These are phyloP conservation scores for Tricholoma sp. DNA, from an alignment of 768 basidiomycete genomes.

Conservation along the genomic window DNA sequence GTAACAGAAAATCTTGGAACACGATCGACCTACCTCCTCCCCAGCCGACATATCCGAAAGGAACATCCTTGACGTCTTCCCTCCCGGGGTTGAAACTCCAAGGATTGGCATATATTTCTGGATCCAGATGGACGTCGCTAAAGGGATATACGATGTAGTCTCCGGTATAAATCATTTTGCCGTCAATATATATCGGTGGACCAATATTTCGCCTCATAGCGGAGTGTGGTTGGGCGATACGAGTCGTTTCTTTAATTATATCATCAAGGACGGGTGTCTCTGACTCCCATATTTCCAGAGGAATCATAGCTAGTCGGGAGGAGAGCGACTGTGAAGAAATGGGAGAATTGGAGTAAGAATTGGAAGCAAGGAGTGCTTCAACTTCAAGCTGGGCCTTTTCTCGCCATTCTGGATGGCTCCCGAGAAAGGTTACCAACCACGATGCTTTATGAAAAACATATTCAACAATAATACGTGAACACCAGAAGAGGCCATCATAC, in stretches of 20 bases:
- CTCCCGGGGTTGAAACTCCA: slow-evolving; percentile 72
- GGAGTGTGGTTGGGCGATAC: slow-evolving; percentile 73
- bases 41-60: slow-evolving; percentile 70
- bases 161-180: slow-evolving; percentile 65
- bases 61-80: slow-evolving; percentile 37
- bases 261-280: slow-evolving; percentile 67
- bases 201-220: slow-evolving; percentile 80
- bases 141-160: slow-evolving; percentile 77
- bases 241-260: slow-evolving; percentile 71
- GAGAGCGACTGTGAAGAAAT: slow-evolving; percentile 29
- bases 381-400: slow-evolving; percentile 57
- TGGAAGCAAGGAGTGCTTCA: slow-evolving; percentile 44
- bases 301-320: slow-evolving; percentile 49
- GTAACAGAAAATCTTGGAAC: slow-evolving; percentile 8
- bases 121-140: slow-evolving; percentile 72
- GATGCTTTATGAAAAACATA: slow-evolving; percentile 37
- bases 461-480: background rate
- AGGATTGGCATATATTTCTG: slow-evolving; percentile 67
- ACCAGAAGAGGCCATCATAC: slow-evolving; percentile 23
- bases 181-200: slow-evolving; percentile 63
- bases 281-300: slow-evolving; percentile 66
- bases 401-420: slow-evolving; percentile 62
- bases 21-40: slow-evolving; percentile 58
- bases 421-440: slow-evolving; percentile 72
- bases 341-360: slow-evolving; percentile 25